A percentile compares a stretch with the other conserved stretches of the same genome.
Evolutionary conservation across 352 stramenopile species (phyloP).

Genomic region (Pythium aquatile): DNA sequence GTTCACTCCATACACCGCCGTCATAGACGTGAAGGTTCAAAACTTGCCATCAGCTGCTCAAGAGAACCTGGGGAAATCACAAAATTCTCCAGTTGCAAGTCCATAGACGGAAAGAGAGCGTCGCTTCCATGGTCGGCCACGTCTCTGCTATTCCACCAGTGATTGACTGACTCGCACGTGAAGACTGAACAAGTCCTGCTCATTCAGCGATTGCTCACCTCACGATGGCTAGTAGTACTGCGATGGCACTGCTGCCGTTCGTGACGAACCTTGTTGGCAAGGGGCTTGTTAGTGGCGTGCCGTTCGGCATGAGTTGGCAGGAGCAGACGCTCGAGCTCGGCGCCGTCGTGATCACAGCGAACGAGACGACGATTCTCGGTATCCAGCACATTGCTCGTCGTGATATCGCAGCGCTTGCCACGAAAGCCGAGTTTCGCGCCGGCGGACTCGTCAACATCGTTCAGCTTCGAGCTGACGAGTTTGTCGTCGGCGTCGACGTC

Average conservation of each 20-base stretch:
- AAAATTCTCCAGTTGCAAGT: too few relatives aligned
- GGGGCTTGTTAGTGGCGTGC: neutral
- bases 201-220: too few relatives aligned
- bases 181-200: too few relatives aligned
- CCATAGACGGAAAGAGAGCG: too few relatives aligned
- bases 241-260: neutral
- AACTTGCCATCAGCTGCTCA: too few relatives aligned
- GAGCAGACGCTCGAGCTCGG: slow-evolving; percentile 17
- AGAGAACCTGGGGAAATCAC: too few relatives aligned
- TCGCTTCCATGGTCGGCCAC: too few relatives aligned
- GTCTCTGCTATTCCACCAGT: too few relatives aligned
- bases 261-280: slow-evolving; percentile 5
- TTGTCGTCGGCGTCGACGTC: slow-evolving; percentile 9
- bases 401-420: slow-evolving; percentile 10
- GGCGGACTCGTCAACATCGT: slow-evolving; percentile 13
- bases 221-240: neutral
- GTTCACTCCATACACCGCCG: too few relatives aligned
- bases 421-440: neutral
- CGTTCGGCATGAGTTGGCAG: slow-evolving; percentile 20
- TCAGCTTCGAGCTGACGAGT: slow-evolving; percentile 2
- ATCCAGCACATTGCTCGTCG: slow-evolving; percentile 21
- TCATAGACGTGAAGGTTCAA: too few relatives aligned
- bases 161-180: too few relatives aligned
- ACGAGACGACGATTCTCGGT: neutral
- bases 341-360: slow-evolving; percentile 12